Base-by-base conservation (phyloP, 257 asterid genomes). In the Solanum raphanifolium region DNA sequence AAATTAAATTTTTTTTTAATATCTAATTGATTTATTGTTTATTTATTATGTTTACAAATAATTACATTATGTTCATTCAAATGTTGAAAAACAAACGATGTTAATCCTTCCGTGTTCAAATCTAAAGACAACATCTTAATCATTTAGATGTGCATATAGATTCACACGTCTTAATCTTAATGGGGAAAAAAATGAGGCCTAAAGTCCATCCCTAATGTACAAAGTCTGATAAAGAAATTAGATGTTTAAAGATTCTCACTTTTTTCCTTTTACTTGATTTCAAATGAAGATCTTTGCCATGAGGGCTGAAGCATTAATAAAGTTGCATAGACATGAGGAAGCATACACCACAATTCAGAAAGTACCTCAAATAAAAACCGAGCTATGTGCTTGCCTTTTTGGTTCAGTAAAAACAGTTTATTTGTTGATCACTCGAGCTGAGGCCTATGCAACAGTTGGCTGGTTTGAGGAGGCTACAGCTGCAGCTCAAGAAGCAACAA, bases 271-370 rank as follows among this genome's bases (percentile, higher is more conserved):
- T 25, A 25, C 35, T 25, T 41, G n/a, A 78, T 41, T 25, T 21
- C 58, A 83, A 66, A 32, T 58, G 84, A 82, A 93, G 96, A 89
- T 93, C 88, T 90, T 91, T 87, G 91, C 92, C 65, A 87, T 93
- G 88, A 93, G 89, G 91, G 93, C 93, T 35, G 96, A 91, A 88
- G 93, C 96, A 21, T 88, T 91, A 34, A 21, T 93, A 90, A 93
- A 88, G 91, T 92, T 93, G 58, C 90, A 89, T 81, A 92, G 87
- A 89, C 92, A 90, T 82, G 93, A 91, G 88, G 95, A 91, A 27
- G 96, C 96, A 23, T 89, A 92, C 58, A 91, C 86, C 12, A 90
- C 92, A 12, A 86, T 92, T 87, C 82, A 84, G 11, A 89, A 85
- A 15, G 91, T 94, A 35, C 95, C 94, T 9, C 85, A 90, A 5